Evolutionary conservation across 495 filamentous ascomycete genomes (phyloP).

Genomic region (Entonaema liquescens): DNA sequence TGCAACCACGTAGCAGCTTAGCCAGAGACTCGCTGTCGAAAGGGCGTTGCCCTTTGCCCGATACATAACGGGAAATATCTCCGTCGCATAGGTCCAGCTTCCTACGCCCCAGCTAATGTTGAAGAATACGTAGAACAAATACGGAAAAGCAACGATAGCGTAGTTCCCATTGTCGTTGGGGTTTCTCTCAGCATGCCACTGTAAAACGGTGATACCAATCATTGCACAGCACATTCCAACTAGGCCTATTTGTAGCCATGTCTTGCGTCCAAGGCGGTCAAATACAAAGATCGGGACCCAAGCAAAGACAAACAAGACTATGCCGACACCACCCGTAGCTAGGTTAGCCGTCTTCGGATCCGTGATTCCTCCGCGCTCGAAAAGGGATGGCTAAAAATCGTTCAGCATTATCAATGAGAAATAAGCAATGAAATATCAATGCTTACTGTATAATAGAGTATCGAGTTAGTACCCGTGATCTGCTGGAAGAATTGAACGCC

Average conservation of each 20-base stretch:
- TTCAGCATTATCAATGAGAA: background rate
- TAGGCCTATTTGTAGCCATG: slow-evolving; percentile 41
- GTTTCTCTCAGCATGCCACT: background rate
- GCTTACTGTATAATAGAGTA: slow-evolving; percentile 40
- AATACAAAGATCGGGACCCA: slow-evolving; percentile 42
- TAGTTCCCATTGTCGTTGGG: slow-evolving; percentile 27
- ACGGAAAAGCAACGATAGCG: slow-evolving; percentile 44
- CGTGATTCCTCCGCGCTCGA: slow-evolving; percentile 39
- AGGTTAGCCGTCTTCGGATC: slow-evolving; percentile 38
- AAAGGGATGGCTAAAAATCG: slow-evolving; percentile 27
- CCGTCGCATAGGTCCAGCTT: slow-evolving; percentile 45
- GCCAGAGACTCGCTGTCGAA: slow-evolving; percentile 37
- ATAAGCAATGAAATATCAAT: background rate
- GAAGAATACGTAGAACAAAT: slow-evolving; percentile 44
- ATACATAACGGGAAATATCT: slow-evolving; percentile 42
- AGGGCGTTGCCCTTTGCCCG: slow-evolving; percentile 34
- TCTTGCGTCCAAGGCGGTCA: slow-evolving; percentile 41
- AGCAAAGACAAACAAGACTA: slow-evolving; percentile 37
- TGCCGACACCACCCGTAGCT: slow-evolving; percentile 39
- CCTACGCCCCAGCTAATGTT: slow-evolving; percentile 46
- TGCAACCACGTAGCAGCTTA: slow-evolving; percentile 37
- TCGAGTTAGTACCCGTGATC: slow-evolving; percentile 42
- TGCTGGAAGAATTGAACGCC: slow-evolving; percentile 42
- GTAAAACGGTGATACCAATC: slow-evolving; percentile 3
- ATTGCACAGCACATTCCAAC: slow-evolving; percentile 42